phyloP scores from a whole-genome alignment of 768 basidiomycete genomes.

The Rhodotorula paludigena region DNA sequence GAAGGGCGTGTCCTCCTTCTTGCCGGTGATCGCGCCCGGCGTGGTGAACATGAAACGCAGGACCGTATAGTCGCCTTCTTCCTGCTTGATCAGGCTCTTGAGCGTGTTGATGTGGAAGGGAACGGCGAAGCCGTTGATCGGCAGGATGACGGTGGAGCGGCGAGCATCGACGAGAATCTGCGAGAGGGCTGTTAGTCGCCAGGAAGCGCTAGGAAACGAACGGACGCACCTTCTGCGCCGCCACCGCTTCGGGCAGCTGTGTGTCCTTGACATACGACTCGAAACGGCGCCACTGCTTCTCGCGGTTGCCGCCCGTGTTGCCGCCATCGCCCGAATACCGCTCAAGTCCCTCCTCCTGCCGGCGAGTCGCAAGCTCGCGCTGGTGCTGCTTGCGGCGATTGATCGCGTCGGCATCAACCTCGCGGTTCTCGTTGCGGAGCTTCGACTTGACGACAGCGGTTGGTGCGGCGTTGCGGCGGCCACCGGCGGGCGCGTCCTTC shows the following conservation, averaged over 20 bases:
- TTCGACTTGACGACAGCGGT: conserved; percentile 69
- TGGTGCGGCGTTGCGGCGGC: conserved; percentile 39
- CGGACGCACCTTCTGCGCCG: conserved; percentile 65
- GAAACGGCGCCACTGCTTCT: conserved; percentile 91
- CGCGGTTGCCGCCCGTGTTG: conserved; percentile 69
- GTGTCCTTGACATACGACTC: conserved; percentile 95
- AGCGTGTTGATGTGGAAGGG: conserved; percentile 98
- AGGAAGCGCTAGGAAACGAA: neutral
- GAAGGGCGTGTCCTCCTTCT: conserved; percentile 97
- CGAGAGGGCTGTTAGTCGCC: neutral
- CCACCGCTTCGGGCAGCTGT: conserved; percentile 76
- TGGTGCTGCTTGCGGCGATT: conserved; percentile 85
- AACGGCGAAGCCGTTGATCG: conserved; percentile 89
- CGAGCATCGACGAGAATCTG: conserved; percentile 90
- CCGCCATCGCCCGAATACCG: conserved; percentile 74
- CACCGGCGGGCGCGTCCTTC: conserved; percentile 46
- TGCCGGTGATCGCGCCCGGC: conserved; percentile 91
- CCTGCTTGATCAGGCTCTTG: conserved; percentile 94
- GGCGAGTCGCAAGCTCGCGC: conserved; percentile 64
- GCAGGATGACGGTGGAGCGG: conserved; percentile 79
- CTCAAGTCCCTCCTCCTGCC: conserved; percentile 74
- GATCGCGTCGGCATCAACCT: conserved; percentile 68
- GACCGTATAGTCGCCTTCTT: conserved; percentile 90
- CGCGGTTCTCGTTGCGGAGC: conserved; percentile 78
- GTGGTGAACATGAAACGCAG: conserved; percentile 98